Percentiles rank a stretch among this genome's conserved stretches.
Evolutionary conservation across 208 protist genomes (phyloP).

Genomic region (Endotrypanum monterogeii): DNA sequence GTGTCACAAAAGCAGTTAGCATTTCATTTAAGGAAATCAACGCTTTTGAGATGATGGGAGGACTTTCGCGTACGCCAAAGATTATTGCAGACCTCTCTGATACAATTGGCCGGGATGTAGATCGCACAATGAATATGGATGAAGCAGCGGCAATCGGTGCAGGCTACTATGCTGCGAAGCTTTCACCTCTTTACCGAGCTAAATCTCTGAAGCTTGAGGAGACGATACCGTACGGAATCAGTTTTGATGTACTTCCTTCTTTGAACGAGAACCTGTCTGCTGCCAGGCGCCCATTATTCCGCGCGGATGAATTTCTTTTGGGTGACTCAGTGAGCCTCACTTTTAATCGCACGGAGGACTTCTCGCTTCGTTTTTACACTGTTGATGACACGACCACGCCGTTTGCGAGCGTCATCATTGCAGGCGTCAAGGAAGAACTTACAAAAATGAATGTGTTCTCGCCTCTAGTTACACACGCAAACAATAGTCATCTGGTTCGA

Average conservation of each 20-base stretch:
- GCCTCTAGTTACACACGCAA: slow-evolving; percentile 53
- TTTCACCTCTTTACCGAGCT: slow-evolving; percentile 77
- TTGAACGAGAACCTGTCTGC: slow-evolving; percentile 28
- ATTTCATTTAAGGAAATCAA: slow-evolving; percentile 49
- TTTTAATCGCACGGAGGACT: slow-evolving; percentile 78
- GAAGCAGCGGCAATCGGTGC: slow-evolving; percentile 89
- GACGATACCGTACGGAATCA: slow-evolving; percentile 51
- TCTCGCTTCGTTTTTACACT: slow-evolving; percentile 55
- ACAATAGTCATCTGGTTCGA: slow-evolving; percentile 83
- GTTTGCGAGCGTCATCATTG: slow-evolving; percentile 52
- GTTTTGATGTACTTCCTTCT: slow-evolving; percentile 47
- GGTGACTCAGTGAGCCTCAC: slow-evolving; percentile 63
- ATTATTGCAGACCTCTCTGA: slow-evolving; percentile 74
- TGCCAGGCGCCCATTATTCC: slow-evolving; percentile 19
- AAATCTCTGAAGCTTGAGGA: slow-evolving; percentile 77
- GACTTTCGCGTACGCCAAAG: slow-evolving; percentile 78
- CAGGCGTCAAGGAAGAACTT: slow-evolving; percentile 50
- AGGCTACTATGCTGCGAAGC: slow-evolving; percentile 79
- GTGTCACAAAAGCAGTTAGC: slow-evolving; percentile 43
- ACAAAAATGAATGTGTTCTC: slow-evolving; percentile 40
- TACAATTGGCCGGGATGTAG: slow-evolving; percentile 56
- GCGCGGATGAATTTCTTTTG: slow-evolving; percentile 22
- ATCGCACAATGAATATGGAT: slow-evolving; percentile 92
- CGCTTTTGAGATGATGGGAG: slow-evolving; percentile 92
- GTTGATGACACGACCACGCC: slow-evolving; percentile 7